Conservation (phyloP, 148 eudicot species). For the Polygonum aviculare region DNA sequence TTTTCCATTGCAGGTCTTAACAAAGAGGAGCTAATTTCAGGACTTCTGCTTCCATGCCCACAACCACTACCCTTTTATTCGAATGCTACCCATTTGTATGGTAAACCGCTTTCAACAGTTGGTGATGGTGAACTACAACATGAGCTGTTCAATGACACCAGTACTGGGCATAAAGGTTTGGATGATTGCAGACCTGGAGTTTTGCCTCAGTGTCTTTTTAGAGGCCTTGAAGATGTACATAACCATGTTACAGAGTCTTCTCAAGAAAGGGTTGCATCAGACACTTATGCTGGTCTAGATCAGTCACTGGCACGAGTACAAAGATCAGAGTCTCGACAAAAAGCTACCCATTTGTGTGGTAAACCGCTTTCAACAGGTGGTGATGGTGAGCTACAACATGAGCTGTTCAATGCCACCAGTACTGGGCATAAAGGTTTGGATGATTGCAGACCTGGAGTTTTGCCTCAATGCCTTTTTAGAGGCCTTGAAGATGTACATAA, state of each 20-base stretch:
- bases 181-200: slow-evolving; percentile 25
- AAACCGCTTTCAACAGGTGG: slow-evolving; percentile 20
- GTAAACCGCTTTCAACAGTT: slow-evolving; percentile 19
- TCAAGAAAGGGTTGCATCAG: slow-evolving; percentile 30
- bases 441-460: slow-evolving; percentile 22
- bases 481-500: slow-evolving; percentile 19
- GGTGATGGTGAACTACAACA: slow-evolving; percentile 22
- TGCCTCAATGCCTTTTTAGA: slow-evolving; percentile 18
- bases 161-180: slow-evolving; percentile 24
- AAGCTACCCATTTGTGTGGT: slow-evolving; percentile 24
- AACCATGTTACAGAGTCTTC: slow-evolving; percentile 40
- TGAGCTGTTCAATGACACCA: slow-evolving; percentile 23
- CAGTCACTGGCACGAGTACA: slow-evolving; percentile 50
- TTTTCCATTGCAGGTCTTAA: slow-evolving; percentile 39
- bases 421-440: slow-evolving; percentile 27
- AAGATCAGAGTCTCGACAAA: slow-evolving; percentile 85
- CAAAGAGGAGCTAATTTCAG: slow-evolving; percentile 70
- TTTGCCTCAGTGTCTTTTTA: slow-evolving; percentile 18
- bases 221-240: slow-evolving; percentile 18
- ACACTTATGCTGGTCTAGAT: slow-evolving; percentile 30
- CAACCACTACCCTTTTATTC: slow-evolving; percentile 30
- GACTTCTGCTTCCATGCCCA: slow-evolving; percentile 49
- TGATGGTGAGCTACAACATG: slow-evolving; percentile 24
- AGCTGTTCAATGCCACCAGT: slow-evolving; percentile 21
- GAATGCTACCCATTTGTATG: slow-evolving; percentile 23